These are phyloP conservation scores for Xylariaceae sp. DNA, from an alignment of 2,329 filamentous ascomycete genomes.

Conservation along the genomic window DNA sequence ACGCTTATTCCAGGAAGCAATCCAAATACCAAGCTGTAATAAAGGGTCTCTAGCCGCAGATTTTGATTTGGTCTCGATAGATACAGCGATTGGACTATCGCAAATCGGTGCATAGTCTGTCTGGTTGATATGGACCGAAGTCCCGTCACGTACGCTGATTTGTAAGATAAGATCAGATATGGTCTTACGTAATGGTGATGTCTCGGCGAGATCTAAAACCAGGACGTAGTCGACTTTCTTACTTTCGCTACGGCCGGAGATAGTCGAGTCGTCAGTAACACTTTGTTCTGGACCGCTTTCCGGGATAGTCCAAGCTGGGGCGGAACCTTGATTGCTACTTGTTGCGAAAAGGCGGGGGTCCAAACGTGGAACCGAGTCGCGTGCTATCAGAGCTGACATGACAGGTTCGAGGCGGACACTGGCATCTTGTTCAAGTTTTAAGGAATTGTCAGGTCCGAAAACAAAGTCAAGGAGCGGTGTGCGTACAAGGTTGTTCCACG, in stretches of 20 bases:
- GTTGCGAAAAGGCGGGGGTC: background rate
- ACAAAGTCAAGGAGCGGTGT: conserved; percentile 2
- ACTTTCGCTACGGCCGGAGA: background rate
- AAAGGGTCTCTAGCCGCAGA: background rate
- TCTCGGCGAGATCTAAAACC: background rate
- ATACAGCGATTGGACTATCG: conserved; percentile 2
- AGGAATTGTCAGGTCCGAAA: background rate
- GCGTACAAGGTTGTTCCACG: background rate
- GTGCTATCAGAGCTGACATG: background rate
- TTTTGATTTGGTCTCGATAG: background rate
- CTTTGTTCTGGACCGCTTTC: background rate
- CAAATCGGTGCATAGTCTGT: background rate
- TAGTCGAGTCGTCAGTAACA: background rate
- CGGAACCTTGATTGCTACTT: background rate
- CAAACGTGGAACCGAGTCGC: background rate
- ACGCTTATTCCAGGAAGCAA: conserved; percentile 1
- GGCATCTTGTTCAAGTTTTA: background rate
- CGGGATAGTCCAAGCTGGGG: background rate
- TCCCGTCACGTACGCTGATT: background rate
- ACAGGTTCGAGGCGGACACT: background rate
- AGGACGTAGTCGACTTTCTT: conserved; percentile 3
- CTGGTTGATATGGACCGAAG: conserved; percentile 1
- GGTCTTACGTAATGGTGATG: background rate
- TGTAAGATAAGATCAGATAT: background rate
- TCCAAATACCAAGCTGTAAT: background rate